Conservation (phyloP, 2,329 filamentous ascomycete species). For the Pestalotiopsis sp. region DNA sequence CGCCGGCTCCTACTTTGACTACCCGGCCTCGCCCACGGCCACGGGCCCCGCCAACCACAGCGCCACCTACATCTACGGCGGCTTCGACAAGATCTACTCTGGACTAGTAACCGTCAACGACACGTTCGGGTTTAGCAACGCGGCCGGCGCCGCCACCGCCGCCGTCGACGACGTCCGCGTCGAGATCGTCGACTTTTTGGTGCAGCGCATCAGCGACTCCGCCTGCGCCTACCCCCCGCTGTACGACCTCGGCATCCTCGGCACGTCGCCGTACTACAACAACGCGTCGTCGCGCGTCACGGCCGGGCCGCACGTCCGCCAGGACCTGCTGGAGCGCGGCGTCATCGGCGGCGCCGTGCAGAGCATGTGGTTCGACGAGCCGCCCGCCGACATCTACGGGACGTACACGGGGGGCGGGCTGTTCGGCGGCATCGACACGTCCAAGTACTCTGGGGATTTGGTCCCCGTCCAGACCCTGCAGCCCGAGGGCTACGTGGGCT, state of each 20-base stretch:
- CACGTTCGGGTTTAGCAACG: slow-evolving; percentile 24
- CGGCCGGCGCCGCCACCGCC: slow-evolving; percentile 12
- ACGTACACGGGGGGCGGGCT: slow-evolving; percentile 30
- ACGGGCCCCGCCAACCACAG: neutral
- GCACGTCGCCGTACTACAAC: slow-evolving; percentile 25
- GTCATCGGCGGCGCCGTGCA: slow-evolving; percentile 28
- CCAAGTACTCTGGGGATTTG: slow-evolving; percentile 32
- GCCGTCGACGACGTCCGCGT: slow-evolving; percentile 24
- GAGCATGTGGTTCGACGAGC: slow-evolving; percentile 34
- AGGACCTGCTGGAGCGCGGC: slow-evolving; percentile 29
- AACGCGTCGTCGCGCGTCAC: slow-evolving; percentile 16
- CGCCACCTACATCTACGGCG: slow-evolving; percentile 18
- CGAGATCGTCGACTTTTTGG: slow-evolving; percentile 25
- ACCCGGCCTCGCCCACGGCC: slow-evolving; percentile 5
- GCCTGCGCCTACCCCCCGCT: slow-evolving; percentile 12
- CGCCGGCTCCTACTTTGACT: slow-evolving; percentile 6
- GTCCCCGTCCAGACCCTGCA: slow-evolving; percentile 30
- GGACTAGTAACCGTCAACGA: slow-evolving; percentile 20
- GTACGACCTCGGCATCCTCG: slow-evolving; percentile 32
- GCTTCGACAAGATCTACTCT: slow-evolving; percentile 17
- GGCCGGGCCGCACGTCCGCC: slow-evolving; percentile 29
- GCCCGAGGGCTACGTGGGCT: slow-evolving; percentile 16
- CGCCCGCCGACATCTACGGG: slow-evolving; percentile 19
- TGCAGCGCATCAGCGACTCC: slow-evolving; percentile 19
- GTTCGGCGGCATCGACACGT: slow-evolving; percentile 33